Base-by-base conservation (phyloP, 169 alveolate species). In the Pseudocohnilembus persalinus region DNA sequence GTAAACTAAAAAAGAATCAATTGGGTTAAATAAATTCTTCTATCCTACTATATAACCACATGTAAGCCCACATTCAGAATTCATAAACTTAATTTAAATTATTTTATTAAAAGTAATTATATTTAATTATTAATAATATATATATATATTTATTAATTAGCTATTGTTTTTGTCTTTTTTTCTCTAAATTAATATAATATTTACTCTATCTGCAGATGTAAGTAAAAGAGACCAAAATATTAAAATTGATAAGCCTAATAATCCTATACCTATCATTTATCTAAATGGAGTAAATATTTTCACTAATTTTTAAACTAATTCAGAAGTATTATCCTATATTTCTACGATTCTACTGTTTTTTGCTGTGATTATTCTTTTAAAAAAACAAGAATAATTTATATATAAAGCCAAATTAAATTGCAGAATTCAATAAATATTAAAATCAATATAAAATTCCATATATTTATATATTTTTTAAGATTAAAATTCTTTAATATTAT, bases 231-330 rank as follows among this genome's bases (percentile, higher is more conserved):
- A 86, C 29, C 73, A 72, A 81, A 78, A 86, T 35, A 86, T 68
- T 68, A 76, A n/a, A 28, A 86, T 31, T 0, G 90, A 80, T 28
- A 79, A 27, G 26, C 34, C 15, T 74, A 86, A 77, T 15, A 83
- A 79, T 28, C 35, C n/a, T 6, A 86, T 74, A 34, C 90, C 90
- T 30, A 86, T 28, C 15, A 86, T 64, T 24, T 80, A 79, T 64
- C 90, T 86, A 65, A 86, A 86, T 1, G 90, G 90, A 1, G 90
- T 73, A 29, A 86, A 68, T 30, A 86, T 81, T 35, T 80, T 86
- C 28, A 86, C 79, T 24, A 86, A 73, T 29, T 76, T 86, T 74
- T 86, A 75, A 65, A 86, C 73, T 25, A 77, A 64, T 33, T 86
- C 76, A 29, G 35, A 79, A 0, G 90, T 63, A 25, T 81, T 30